Evolutionary conservation across 176 grass and related monocot species (phyloP), one percentile per base, ranked within the genome.

Genomic region (Paspalum vaginatum): DNA sequence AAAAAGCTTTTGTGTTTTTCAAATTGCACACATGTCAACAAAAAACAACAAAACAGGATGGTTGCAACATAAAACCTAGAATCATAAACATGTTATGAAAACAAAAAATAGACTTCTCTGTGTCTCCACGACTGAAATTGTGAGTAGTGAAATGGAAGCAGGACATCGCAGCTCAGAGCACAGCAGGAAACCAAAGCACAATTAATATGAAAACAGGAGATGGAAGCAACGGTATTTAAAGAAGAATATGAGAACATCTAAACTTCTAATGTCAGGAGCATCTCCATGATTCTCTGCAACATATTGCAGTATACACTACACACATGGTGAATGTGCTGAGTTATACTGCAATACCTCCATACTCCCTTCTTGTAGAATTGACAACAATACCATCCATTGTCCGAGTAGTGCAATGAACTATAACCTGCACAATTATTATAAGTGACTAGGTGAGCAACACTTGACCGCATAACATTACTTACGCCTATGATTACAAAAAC

Each of bases 351-450:
- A 76, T 78, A 98, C 96, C 96, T 95, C 96, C 92, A 66, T 86
- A 83, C 83, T 98, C 86, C 73, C 39, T 84, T 89, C 90, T 87
- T 66, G 92, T 93, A 67, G 96, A 98, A 79, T 93, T 88, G 27
- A 98, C 45, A 65, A 98, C 68, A 77, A 78, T 72, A 47, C 92
- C 92, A 68, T 93, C 92, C 55, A 91, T 61, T 6, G 96, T 93
- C 50, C 86, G 90, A 74, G 71, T 94, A 62, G 90, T 98, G 84
- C 89, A 98, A 86, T 98, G 92, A 75, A 93, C 43, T 88, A 95
- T 73, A 27, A 95, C 96, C 96, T 95, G 86, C 50, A 86, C 46
- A 85, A 37, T 8, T 14, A 73, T 22, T 83, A 72, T 21, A 74
- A 87, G 32, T 8, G 59, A 15, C 5, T 5, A 60, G 0, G 43